Base-by-base conservation (phyloP, 495 filamentous ascomycete species). In the Penicillium subrubescens region DNA sequence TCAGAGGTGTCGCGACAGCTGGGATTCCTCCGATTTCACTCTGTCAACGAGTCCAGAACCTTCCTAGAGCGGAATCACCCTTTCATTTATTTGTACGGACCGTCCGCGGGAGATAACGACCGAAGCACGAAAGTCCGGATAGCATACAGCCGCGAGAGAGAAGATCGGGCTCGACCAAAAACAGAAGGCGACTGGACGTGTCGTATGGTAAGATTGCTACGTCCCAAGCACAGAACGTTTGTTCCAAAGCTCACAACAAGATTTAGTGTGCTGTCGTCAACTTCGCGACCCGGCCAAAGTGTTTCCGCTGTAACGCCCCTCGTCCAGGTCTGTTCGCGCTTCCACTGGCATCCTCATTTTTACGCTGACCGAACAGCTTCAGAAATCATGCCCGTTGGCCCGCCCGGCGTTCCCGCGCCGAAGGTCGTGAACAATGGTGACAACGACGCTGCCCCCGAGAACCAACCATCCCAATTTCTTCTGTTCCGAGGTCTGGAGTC, bases 181-280 rank as follows among this genome's bases (percentile, higher is more conserved):
- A 82, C 81, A 0, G 90, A 89, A 25, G 88, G 88, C 29, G 90
- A 93, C 67, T 96, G 92, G 92, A 88, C 82, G 17, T 96, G 92
- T 68, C 80, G 85, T 58, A 84, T 86, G 68, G 91, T 94, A 71
- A 67, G 83, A 78, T 56, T 15, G 5, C n/a, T 25, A 21, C 2
- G n/a, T 35, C 23, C 17, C 7, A 4, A 37, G n/a, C 29, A 7
- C 25, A 23, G n/a, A 3, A 6, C n/a, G 5, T 56, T 12, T 3
- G 12, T 29, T 14, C 15, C 15, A 31, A 5, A 8, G 12, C 25
- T 52, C 25, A 52, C 48, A n/a, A 14, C 31, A 5, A 6, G 17
- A 19, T 35, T 12, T 19, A 95, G 92, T 94, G 92, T 71, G 80
- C 84, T 43, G 84, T 88, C 57, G 72, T 88, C 48, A 96, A 95